phyloP scores from a whole-genome alignment of 2,329 filamentous ascomycete species.

The Talaromyces sp. region DNA sequence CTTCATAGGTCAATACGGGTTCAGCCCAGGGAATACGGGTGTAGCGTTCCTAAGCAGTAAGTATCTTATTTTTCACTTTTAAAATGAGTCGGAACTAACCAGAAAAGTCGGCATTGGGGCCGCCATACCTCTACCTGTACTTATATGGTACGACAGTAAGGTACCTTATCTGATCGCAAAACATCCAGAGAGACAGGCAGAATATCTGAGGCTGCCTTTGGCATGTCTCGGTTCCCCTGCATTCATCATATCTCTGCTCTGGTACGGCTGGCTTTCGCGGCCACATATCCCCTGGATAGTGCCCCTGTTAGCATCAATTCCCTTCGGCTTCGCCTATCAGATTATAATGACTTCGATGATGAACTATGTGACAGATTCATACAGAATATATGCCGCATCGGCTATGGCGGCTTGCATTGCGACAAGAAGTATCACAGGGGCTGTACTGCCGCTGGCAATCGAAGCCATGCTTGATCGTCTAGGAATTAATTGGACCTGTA shows the following conservation, averaged over 20 bases:
- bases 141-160: background rate
- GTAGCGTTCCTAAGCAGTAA: background rate
- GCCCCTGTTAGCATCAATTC: background rate
- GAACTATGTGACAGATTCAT: background rate
- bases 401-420: background rate
- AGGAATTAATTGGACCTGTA: background rate
- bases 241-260: background rate
- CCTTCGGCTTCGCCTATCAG: background rate
- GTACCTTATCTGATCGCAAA: background rate
- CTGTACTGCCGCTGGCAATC: background rate
- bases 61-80: background rate
- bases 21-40: background rate
- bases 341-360: background rate
- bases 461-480: background rate
- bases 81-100: background rate
- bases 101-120: background rate
- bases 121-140: background rate
- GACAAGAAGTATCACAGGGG: background rate
- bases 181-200: background rate
- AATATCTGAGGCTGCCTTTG: background rate
- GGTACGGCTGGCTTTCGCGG: background rate
- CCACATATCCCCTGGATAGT: background rate
- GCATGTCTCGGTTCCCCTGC: background rate
- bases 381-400: background rate
- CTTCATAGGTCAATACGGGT: background rate